phyloP scores from a whole-genome alignment of 331 rosid genomes.

The Acacia pycnantha region DNA sequence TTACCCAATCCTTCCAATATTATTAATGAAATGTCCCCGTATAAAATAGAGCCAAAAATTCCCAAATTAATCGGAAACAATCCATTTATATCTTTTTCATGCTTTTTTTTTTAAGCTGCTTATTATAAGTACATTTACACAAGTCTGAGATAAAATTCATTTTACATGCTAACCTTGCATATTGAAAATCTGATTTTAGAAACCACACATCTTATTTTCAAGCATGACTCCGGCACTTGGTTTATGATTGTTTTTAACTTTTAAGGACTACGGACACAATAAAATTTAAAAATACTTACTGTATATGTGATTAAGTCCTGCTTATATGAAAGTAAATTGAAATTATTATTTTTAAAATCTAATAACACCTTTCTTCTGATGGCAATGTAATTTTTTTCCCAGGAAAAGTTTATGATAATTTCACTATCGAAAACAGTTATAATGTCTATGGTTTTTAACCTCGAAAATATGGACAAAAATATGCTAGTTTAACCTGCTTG shows the following conservation, averaged over 20 bases:
- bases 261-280: background rate
- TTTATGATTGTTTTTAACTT: no score
- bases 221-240: no score
- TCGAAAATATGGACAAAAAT: background rate
- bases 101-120: background rate
- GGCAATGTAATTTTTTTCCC: no score
- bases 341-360: background rate
- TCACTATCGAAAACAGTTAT: background rate
- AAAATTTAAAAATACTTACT: no score
- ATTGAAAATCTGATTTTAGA: no score
- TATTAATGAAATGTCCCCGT: background rate
- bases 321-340: background rate
- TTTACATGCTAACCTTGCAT: no score
- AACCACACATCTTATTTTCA: no score
- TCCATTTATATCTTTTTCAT: background rate
- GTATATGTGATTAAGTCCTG: background rate
- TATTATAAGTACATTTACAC: no score
- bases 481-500: background rate
- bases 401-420: background rate
- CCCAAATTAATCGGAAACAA: background rate
- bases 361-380: background rate
- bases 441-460: background rate
- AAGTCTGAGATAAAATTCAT: no score
- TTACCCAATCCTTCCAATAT: slow-evolving; percentile 16
- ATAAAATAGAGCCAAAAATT: background rate